Evolutionary conservation across 371 early-diverging fungal species (phyloP), one percentile per base, ranked within the genome.

Genomic region (Dichotomocladium elegans): DNA sequence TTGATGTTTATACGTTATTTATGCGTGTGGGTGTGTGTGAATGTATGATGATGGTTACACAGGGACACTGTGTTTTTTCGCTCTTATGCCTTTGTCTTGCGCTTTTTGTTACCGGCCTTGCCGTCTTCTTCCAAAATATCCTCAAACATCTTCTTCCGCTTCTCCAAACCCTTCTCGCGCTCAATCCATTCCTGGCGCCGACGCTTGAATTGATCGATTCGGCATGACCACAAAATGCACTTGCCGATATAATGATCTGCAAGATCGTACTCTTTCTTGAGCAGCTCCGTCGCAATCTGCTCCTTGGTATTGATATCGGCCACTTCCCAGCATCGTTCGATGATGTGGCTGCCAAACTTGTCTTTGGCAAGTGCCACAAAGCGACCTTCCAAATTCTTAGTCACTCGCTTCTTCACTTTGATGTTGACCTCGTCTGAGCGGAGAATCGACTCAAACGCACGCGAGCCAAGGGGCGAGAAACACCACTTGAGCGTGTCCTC

Each of bases 281-380:
- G 55, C 10, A 93, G 62, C 54, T 92, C 90, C 10, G 63, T 53
- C 4, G 87, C 87, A 57, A 93, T 93, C 57, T 67, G 72, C 61
- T 85, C 82, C 63, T 88, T 91, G 58, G 77, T 67, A 21, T 81
- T 77, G n/a, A 92, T 80, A 46, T 90, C 90, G 4, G 90, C 82
- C 11, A 75, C 74, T n/a, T 71, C 69, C 88, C 89, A 93, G 58
- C 82, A 80, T 48, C 81, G 82, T 49, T 93, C 94, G 7, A 92
- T 79, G 12, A 91, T 69, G 51, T 87, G 89, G 31, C 88, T 85
- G 30, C 91, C 92, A 58, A 82, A 92, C 56, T 85, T 85, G 59
- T 92, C 89, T 44, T 71, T 59, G 3, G 89, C 86, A 35, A 91
- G 57, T 5, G 66, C 62, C 28, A 78, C 80, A 57, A 79, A 87